A percentile compares a stretch with the other conserved stretches of the same genome.
These are phyloP conservation scores for Plectosphaerella cucumerina DNA, from an alignment of 2,329 filamentous ascomycete species.

Conservation along the genomic window DNA sequence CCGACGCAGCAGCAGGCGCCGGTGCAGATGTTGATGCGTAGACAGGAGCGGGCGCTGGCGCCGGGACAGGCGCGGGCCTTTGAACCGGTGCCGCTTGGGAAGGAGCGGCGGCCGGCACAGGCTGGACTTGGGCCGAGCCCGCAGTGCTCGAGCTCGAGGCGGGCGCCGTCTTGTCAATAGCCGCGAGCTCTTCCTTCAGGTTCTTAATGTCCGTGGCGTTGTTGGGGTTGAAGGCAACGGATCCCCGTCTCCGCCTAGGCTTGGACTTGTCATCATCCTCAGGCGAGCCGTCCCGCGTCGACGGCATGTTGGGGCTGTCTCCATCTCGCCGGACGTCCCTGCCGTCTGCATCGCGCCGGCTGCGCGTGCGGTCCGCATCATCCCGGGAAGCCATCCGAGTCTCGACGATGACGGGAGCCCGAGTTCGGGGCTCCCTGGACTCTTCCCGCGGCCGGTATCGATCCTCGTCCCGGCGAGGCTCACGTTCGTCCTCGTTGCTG, in stretches of 20 bases:
- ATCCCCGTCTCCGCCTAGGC: slow-evolving; percentile 29
- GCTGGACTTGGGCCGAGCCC: no score
- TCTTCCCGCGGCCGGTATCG: slow-evolving; percentile 22
- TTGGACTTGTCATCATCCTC: slow-evolving; percentile 35
- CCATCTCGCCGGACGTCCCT: slow-evolving; percentile 22
- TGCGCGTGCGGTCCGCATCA: slow-evolving; percentile 20
- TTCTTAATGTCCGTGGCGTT: slow-evolving; percentile 45
- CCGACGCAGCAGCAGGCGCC: background rate
- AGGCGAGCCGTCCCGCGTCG: slow-evolving; percentile 34
- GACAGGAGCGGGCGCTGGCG: background rate
- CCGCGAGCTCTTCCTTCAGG: slow-evolving; percentile 46
- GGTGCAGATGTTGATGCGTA: background rate
- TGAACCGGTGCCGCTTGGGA: slow-evolving; percentile 1
- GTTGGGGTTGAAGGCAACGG: slow-evolving; percentile 47
- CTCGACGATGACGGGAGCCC: slow-evolving; percentile 14
- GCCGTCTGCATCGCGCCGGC: slow-evolving; percentile 32
- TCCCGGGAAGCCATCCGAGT: slow-evolving; percentile 12
- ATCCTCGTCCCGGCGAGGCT: slow-evolving; percentile 18
- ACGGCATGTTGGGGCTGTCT: slow-evolving; percentile 22
- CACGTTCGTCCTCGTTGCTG: slow-evolving; percentile 8
- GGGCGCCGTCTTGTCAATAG: slow-evolving; percentile 25
- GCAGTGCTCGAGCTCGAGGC: slow-evolving; percentile 6
- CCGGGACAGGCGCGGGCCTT: slow-evolving; percentile 3
- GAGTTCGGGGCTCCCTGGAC: slow-evolving; percentile 9
- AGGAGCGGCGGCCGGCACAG: no score